phyloP scores from a whole-genome alignment of 768 basidiomycete genomes.

The Leccinellum albellum region DNA sequence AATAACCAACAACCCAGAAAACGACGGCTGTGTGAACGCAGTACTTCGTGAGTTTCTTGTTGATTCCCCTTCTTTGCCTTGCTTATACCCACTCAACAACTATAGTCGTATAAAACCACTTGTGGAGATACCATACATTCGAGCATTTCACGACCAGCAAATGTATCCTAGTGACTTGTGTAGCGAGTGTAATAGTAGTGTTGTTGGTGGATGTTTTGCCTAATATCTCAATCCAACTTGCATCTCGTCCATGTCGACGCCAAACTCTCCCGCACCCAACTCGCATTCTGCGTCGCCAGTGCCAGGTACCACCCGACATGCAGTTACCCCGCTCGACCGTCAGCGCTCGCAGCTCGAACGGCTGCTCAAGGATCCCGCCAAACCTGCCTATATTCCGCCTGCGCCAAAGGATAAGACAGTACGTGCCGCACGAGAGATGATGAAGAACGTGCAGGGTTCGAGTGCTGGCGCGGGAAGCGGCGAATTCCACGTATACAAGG shows the following conservation, averaged over 20 bases:
- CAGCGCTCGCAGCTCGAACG: slow-evolving; percentile 74
- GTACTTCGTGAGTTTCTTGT: slow-evolving; percentile 66
- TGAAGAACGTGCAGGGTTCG: slow-evolving; percentile 99
- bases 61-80: not conserved
- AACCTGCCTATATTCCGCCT: slow-evolving; percentile 75
- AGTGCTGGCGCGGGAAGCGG: slow-evolving; percentile 97
- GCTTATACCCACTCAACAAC: slow-evolving; percentile 1
- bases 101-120: slow-evolving; percentile 25
- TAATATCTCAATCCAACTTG: slow-evolving; percentile 1
- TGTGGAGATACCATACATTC: not conserved
- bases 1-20: slow-evolving; percentile 92
- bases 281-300: slow-evolving; percentile 32
- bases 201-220: slow-evolving; percentile 24
- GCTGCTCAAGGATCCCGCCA: slow-evolving; percentile 85
- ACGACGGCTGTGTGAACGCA: slow-evolving; percentile 95
- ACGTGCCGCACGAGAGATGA: slow-evolving; percentile 86
- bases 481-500: slow-evolving; percentile 99
- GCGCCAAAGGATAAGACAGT: slow-evolving; percentile 80
- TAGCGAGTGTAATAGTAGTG: slow-evolving; percentile 4
- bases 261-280: slow-evolving; percentile 27
- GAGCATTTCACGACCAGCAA: not conserved
- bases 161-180: slow-evolving; percentile 14
- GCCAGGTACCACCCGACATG: slow-evolving; percentile 38
- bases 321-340: slow-evolving; percentile 46
- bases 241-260: slow-evolving; percentile 23